phyloP scores from a whole-genome alignment of 345 rosid genomes.

The Ceriops zippeliana region DNA sequence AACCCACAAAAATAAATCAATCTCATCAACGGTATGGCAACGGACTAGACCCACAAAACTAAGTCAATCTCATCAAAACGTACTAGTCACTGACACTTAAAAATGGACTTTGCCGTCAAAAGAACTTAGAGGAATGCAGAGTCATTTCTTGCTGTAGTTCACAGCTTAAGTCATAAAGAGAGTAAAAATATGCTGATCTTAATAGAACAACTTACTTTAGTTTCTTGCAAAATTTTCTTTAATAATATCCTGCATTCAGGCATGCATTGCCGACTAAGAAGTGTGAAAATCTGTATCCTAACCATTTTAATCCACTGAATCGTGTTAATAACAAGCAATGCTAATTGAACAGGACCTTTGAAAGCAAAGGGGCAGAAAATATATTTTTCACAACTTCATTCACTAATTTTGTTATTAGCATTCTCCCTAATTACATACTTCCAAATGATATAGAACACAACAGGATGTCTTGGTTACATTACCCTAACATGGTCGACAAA shows the following conservation, averaged over 20 bases:
- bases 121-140: not conserved
- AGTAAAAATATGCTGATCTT: no score
- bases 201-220: not conserved
- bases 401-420: not conserved
- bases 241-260: not conserved
- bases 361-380: not conserved
- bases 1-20: not conserved
- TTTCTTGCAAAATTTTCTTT: not conserved
- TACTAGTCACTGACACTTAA: not conserved
- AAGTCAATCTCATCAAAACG: slow-evolving; percentile 5
- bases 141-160: not conserved
- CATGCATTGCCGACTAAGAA: no score
- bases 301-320: not conserved
- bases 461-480: not conserved
- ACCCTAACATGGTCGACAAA: not conserved
- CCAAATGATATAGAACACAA: not conserved
- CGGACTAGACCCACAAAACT: not conserved
- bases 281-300: no score
- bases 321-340: not conserved
- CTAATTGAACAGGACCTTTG: not conserved
- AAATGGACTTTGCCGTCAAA: not conserved
- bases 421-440: not conserved
- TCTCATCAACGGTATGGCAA: not conserved
- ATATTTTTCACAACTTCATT: not conserved
- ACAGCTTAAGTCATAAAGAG: no score